phyloP scores from a whole-genome alignment of 2,329 filamentous ascomycete genomes.

The Cladorrhinum sp. region DNA sequence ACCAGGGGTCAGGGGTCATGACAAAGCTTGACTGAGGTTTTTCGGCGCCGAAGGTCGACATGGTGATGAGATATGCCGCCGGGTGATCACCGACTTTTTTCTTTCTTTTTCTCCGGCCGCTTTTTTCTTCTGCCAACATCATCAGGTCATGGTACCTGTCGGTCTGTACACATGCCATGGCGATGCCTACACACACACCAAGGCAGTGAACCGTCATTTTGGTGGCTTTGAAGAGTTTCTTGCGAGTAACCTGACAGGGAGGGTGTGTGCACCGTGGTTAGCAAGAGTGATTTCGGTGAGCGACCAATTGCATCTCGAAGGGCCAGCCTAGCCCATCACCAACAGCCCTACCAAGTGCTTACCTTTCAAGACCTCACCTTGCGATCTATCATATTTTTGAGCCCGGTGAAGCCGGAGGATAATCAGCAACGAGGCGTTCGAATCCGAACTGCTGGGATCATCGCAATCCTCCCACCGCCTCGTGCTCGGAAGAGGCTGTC shows the following conservation, averaged over 20 bases:
- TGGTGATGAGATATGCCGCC: background rate
- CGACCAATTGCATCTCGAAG: background rate
- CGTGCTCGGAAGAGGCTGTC: too few relatives aligned
- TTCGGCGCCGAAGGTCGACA: background rate
- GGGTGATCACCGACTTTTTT: background rate
- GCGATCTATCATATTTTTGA: slow-evolving; percentile 4
- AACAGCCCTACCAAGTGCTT: background rate
- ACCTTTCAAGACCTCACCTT: background rate
- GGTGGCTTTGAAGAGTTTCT: background rate
- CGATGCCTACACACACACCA: too few relatives aligned
- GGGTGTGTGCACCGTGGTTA: background rate
- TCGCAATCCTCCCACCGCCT: background rate
- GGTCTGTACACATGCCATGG: background rate
- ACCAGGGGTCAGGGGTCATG: slow-evolving; percentile 2
- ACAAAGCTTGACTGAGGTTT: background rate
- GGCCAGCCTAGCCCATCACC: background rate
- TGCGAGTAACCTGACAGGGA: background rate
- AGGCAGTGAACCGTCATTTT: background rate
- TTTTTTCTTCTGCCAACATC: background rate
- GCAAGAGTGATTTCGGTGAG: background rate
- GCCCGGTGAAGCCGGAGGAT: background rate
- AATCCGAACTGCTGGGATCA: background rate
- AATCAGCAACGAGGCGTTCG: background rate
- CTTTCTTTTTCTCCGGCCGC: background rate
- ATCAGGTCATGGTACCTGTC: background rate